Percentiles rank a stretch among this genome's conserved stretches.
phyloP scores from a whole-genome alignment of 1,139 yeast genomes.

The Candida smagusa region DNA sequence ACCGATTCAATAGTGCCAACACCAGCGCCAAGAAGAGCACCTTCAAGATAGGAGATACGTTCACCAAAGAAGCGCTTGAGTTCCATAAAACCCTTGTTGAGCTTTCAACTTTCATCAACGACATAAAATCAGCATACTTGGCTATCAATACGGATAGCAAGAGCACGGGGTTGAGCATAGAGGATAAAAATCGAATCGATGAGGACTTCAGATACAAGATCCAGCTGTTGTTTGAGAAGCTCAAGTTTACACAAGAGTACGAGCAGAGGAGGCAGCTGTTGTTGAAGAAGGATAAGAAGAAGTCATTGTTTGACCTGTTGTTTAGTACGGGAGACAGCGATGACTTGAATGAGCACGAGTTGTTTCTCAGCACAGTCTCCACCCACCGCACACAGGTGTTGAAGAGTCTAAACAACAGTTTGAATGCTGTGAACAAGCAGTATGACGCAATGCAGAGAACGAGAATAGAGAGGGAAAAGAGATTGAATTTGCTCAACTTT shows the following conservation, averaged over 20 bases:
- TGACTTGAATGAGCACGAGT: conserved; percentile 23
- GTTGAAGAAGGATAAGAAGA: conserved; percentile 13
- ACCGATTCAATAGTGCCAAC: conserved; percentile 9
- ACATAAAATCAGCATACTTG: conserved; percentile 44
- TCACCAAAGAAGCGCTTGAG: conserved; percentile 48
- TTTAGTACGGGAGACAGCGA: conserved; percentile 22
- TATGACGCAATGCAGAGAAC: conserved; percentile 43
- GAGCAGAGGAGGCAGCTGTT: conserved; percentile 42
- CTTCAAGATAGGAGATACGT: conserved; percentile 43
- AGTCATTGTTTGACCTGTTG: conserved; percentile 23
- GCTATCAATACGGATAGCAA: conserved; percentile 22
- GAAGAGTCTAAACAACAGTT: conserved; percentile 33
- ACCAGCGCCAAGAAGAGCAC: conserved; percentile 4
- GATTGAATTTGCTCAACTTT: conserved; percentile 38
- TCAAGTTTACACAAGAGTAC: conserved; percentile 48
- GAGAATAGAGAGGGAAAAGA: conserved; percentile 40
- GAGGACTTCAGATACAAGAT: conserved; percentile 51
- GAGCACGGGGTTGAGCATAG: conserved; percentile 26
- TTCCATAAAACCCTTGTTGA: conserved; percentile 39
- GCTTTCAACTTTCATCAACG: conserved; percentile 35
- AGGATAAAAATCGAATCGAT: conserved; percentile 54
- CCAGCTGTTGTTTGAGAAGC: conserved; percentile 49
- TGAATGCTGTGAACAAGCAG: conserved; percentile 31
- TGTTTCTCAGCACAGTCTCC: conserved; percentile 24
- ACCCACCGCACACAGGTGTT: conserved; percentile 40